These are phyloP conservation scores for Microdochium bolleyi DNA, from an alignment of 2,329 filamentous ascomycete species.

Conservation along the genomic window DNA sequence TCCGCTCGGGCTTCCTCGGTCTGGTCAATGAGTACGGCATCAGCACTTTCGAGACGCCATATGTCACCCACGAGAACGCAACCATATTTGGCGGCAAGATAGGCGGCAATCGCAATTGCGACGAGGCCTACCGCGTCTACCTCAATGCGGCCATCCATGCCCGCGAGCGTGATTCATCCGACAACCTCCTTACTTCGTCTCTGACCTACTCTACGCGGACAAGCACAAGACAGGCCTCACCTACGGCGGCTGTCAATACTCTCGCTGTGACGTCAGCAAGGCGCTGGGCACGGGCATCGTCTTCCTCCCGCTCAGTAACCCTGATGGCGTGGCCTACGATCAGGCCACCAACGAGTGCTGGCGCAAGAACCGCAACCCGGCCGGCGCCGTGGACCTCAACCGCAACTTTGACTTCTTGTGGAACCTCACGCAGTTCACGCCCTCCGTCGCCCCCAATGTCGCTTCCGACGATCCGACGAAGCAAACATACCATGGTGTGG, in stretches of 20 bases:
- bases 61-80: slow-evolving; percentile 31
- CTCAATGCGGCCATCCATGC: slow-evolving; percentile 47
- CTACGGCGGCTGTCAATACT: slow-evolving; percentile 44
- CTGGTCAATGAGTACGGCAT: slow-evolving; percentile 30
- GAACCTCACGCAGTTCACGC: slow-evolving; percentile 39
- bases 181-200: slow-evolving; percentile 50
- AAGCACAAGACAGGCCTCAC: slow-evolving; percentile 37
- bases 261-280: slow-evolving; percentile 39
- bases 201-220: slow-evolving; percentile 46
- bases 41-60: slow-evolving; percentile 28
- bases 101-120: slow-evolving; percentile 31
- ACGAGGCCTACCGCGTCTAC: slow-evolving; percentile 37
- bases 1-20: slow-evolving; percentile 29
- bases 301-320: slow-evolving; percentile 43
- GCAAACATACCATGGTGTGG: slow-evolving; percentile 41
- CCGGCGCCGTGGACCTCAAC: slow-evolving; percentile 43
- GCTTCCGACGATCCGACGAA: slow-evolving; percentile 33
- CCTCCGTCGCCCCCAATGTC: slow-evolving; percentile 24
- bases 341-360: slow-evolving; percentile 41
- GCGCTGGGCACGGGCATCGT: slow-evolving; percentile 46
- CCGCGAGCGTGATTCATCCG: slow-evolving; percentile 48
- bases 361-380: slow-evolving; percentile 47
- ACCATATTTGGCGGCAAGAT: slow-evolving; percentile 30
- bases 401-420: slow-evolving; percentile 52
- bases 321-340: slow-evolving; percentile 44